Conservation (phyloP, 2,329 filamentous ascomycete species). For the Plenodomus lindquistii region DNA sequence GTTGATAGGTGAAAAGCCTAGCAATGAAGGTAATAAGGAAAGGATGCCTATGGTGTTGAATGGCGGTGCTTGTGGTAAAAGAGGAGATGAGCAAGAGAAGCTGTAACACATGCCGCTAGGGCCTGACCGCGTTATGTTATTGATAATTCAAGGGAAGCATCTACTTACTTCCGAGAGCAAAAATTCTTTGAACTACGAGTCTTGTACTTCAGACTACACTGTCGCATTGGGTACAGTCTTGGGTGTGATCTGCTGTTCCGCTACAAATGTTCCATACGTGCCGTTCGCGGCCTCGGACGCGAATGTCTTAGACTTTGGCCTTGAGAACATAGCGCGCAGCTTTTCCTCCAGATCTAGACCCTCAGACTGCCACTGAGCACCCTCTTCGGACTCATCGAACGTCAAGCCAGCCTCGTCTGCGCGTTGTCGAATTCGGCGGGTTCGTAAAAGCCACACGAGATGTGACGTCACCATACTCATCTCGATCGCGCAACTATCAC, state of each 20-base stretch:
- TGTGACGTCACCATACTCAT: slow-evolving; percentile 62
- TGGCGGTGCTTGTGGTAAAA: too few species aligned
- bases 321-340: slow-evolving; percentile 6
- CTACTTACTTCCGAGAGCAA: too few species aligned
- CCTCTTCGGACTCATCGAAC: slow-evolving; percentile 56
- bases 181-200: too few species aligned
- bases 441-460: slow-evolving; percentile 59
- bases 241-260: slow-evolving; percentile 2
- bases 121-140: too few species aligned
- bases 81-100: too few species aligned
- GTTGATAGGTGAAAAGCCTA: too few species aligned
- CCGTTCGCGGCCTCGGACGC: background rate
- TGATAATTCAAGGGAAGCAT: too few species aligned
- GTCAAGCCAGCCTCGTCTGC: slow-evolving; percentile 46
- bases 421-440: slow-evolving; percentile 53
- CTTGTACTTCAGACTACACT: slow-evolving; percentile 21
- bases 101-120: too few species aligned
- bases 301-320: background rate
- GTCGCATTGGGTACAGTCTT: slow-evolving; percentile 24
- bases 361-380: slow-evolving; percentile 23
- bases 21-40: too few species aligned
- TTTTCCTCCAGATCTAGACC: slow-evolving; percentile 24
- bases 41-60: too few species aligned
- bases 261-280: background rate
- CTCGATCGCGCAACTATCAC: slow-evolving; percentile 54